These are phyloP conservation scores for Picochlorum sp. DNA, from an alignment of 139 green algal species.

Conservation along the genomic window DNA sequence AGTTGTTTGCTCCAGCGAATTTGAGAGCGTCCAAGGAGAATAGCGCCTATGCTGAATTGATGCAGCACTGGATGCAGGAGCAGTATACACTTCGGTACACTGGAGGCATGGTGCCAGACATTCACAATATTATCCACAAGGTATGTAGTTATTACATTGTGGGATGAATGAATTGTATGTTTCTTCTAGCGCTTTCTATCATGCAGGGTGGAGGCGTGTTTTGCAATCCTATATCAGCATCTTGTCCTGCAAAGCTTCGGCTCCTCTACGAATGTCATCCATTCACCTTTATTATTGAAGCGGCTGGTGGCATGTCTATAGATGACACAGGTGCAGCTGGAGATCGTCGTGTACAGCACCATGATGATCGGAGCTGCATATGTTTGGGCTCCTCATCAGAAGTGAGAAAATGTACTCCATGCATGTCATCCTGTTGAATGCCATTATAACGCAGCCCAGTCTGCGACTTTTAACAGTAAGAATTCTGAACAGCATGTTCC, in stretches of 20 bases:
- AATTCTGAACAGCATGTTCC: conserved; percentile 10
- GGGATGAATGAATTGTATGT: too few species aligned
- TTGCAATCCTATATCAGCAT: conserved; percentile 55
- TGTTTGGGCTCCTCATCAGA: conserved; percentile 44
- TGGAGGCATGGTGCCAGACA: conserved; percentile 68
- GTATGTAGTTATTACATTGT: too few species aligned
- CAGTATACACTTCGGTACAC: conserved; percentile 59
- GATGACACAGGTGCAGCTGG: conserved; percentile 22
- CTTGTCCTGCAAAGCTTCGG: conserved; percentile 65
- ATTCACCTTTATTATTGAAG: conserved; percentile 63
- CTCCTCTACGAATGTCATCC: conserved; percentile 77
- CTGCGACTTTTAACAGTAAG: conserved; percentile 4
- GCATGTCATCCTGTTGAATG: neutral
- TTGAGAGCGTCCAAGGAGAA: conserved; percentile 35
- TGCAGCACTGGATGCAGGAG: conserved; percentile 46
- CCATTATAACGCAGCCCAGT: neutral
- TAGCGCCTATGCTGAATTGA: conserved; percentile 29
- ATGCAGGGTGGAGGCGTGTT: conserved; percentile 77
- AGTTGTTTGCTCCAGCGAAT: conserved; percentile 70
- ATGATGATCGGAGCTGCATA: conserved; percentile 32
- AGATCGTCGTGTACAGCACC: conserved; percentile 1
- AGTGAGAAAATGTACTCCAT: conserved; percentile 35
- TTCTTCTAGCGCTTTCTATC: conserved; percentile 11
- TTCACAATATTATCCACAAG: conserved; percentile 63
- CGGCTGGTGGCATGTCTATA: conserved; percentile 55